phyloP scores from a whole-genome alignment of 2,329 filamentous ascomycete genomes.

The Escovopsis sp. region DNA sequence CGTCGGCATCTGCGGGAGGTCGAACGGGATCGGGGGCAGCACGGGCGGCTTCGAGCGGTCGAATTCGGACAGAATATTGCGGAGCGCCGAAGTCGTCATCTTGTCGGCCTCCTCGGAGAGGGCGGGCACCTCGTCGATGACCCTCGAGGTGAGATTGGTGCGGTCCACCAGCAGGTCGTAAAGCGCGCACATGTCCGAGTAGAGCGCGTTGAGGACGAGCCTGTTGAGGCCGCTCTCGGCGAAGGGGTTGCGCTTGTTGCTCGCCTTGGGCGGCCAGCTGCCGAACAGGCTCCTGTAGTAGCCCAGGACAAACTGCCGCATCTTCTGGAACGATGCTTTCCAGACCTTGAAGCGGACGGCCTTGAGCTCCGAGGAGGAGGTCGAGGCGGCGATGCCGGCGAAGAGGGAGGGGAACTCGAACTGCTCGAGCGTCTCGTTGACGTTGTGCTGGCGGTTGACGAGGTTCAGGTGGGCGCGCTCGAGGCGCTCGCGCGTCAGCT shows the following conservation, averaged over 20 bases:
- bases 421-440: conserved; percentile 60
- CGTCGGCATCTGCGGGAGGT: conserved; percentile 62
- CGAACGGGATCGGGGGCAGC: conserved; percentile 79
- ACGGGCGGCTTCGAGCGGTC: conserved; percentile 82
- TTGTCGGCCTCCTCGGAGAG: conserved; percentile 42
- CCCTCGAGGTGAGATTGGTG: conserved; percentile 59
- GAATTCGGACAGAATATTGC: conserved; percentile 71
- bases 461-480: conserved; percentile 73
- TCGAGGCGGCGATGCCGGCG: conserved; percentile 73
- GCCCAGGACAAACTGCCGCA: conserved; percentile 55
- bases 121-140: conserved; percentile 48
- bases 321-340: conserved; percentile 58
- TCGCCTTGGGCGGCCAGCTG: conserved; percentile 81
- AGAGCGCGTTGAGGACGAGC: conserved; percentile 64
- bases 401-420: conserved; percentile 90
- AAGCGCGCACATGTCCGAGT: conserved; percentile 69
- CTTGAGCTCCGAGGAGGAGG: conserved; percentile 60
- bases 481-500: conserved; percentile 59
- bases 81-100: conserved; percentile 52
- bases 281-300: conserved; percentile 47
- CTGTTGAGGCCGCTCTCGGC: conserved; percentile 77
- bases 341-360: conserved; percentile 71
- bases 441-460: conserved; percentile 51
- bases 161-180: conserved; percentile 85
- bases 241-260: conserved; percentile 81